These are phyloP conservation scores for Metschnikowia vanudenii DNA, from an alignment of 805 yeast genomes.

Conservation along the genomic window DNA sequence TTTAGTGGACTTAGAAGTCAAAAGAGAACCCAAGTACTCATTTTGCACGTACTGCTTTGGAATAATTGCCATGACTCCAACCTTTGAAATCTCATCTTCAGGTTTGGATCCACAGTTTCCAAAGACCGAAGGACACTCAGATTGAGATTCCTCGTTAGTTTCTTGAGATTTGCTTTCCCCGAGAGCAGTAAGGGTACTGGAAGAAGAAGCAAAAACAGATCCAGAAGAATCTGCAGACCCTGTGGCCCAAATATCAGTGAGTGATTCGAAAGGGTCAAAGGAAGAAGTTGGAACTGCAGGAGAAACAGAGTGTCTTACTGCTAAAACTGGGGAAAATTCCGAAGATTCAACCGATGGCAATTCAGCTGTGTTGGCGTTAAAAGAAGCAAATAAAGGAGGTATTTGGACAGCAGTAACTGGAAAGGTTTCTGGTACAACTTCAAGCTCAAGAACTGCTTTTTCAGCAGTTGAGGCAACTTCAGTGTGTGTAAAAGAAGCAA, in stretches of 20 bases:
- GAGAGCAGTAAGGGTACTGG: too few species aligned
- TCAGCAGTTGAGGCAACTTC: background rate
- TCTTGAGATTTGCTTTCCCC: too few species aligned
- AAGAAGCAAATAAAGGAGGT: background rate
- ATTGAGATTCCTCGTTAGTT: too few species aligned
- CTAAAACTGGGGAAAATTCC: background rate
- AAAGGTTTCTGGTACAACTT: background rate
- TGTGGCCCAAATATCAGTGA: background rate
- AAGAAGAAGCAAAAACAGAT: too few species aligned
- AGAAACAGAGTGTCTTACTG: background rate
- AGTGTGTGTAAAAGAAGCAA: background rate
- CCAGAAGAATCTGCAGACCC: background rate
- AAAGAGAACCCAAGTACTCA: too few species aligned
- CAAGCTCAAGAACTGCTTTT: background rate
- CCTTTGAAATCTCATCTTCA: too few species aligned
- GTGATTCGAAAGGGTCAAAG: background rate
- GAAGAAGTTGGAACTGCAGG: background rate
- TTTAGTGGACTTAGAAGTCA: too few species aligned
- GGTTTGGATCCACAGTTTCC: too few species aligned
- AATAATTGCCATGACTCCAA: too few species aligned
- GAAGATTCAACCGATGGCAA: background rate
- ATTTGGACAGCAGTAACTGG: background rate
- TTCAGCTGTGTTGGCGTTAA: background rate
- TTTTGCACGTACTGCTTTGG: too few species aligned
- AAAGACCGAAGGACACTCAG: too few species aligned